These are phyloP conservation scores for Dorcoceras hygrometricum DNA, from an alignment of 257 asterid genomes.

Conservation along the genomic window DNA sequence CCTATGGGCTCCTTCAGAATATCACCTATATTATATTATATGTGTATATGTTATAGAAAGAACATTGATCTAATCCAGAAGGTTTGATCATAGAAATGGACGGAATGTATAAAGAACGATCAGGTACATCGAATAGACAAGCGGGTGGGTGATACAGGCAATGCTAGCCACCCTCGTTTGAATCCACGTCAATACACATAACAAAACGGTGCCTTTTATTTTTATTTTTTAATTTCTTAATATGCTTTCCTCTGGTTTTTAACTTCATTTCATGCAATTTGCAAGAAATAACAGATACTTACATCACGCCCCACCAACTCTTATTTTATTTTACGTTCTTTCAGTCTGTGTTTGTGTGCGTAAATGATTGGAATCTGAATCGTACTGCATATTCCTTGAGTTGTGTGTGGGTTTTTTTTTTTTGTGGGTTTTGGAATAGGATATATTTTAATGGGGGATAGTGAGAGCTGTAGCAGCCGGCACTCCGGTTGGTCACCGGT, in stretches of 20 bases:
- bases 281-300: slow-evolving; percentile 30
- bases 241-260: slow-evolving; percentile 21
- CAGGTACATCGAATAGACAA: slow-evolving; percentile 22
- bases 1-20: too few relatives aligned
- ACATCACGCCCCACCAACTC: slow-evolving; percentile 52
- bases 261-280: slow-evolving; percentile 44
- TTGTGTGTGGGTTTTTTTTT: slow-evolving; percentile 9
- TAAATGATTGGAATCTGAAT: slow-evolving; percentile 65
- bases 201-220: slow-evolving; percentile 29
- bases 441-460: slow-evolving; percentile 58
- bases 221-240: slow-evolving; percentile 6
- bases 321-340: slow-evolving; percentile 15
- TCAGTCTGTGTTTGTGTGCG: slow-evolving; percentile 24
- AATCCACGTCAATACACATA: slow-evolving; percentile 65
- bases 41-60: not conserved
- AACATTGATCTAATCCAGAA: slow-evolving; percentile 35
- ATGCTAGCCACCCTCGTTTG: slow-evolving; percentile 50
- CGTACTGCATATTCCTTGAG: slow-evolving; percentile 52
- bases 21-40: too few relatives aligned
- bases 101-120: slow-evolving; percentile 25
- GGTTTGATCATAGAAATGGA: slow-evolving; percentile 37
- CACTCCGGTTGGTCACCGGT: slow-evolving; percentile 68
- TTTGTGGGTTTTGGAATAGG: slow-evolving; percentile 20
- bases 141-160: slow-evolving; percentile 51
- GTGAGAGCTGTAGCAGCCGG: slow-evolving; percentile 69